Conservation (phyloP, 192 early-diverging fungal genomes). For the Geranomyces variabilis region DNA sequence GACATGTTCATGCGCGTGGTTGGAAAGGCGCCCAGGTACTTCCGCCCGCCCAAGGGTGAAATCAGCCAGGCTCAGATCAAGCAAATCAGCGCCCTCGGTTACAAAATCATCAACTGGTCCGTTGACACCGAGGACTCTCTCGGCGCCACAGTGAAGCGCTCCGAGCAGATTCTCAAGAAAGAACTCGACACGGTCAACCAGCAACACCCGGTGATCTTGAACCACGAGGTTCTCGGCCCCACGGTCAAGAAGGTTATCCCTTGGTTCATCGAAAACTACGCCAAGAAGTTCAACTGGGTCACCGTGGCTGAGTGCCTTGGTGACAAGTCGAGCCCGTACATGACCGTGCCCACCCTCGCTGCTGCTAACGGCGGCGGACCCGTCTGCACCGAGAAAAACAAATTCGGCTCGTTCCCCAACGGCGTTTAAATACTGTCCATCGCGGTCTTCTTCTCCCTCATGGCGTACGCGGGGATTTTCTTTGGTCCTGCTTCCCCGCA, state of each 20-base stretch:
- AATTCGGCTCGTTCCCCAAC: too few species aligned
- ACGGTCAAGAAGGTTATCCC: slow-evolving; percentile 17
- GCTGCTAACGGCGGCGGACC: too few species aligned
- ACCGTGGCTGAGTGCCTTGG: slow-evolving; percentile 20
- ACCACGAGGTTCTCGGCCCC: background rate
- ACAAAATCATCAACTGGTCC: slow-evolving; percentile 9
- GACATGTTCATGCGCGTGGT: slow-evolving; percentile 47
- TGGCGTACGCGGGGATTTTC: too few species aligned
- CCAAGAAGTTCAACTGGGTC: slow-evolving; percentile 13
- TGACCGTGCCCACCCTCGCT: background rate
- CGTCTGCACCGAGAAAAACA: too few species aligned
- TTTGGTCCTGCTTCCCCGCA: too few species aligned
- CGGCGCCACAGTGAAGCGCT: background rate
- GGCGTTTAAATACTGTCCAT: too few species aligned
- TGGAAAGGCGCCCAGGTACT: slow-evolving; percentile 11
- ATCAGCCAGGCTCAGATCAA: slow-evolving; percentile 41
- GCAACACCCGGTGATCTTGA: background rate
- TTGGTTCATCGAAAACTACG: slow-evolving; percentile 17
- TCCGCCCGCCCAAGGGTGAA: slow-evolving; percentile 28
- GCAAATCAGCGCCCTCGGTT: background rate
- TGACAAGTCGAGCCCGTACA: background rate
- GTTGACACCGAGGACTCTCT: background rate
- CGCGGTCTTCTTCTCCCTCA: too few species aligned
- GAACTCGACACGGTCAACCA: background rate
- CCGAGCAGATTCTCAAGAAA: background rate